Conservation (phyloP, 2,329 filamentous ascomycete genomes). For the Calonectria pseudoturangicola region DNA sequence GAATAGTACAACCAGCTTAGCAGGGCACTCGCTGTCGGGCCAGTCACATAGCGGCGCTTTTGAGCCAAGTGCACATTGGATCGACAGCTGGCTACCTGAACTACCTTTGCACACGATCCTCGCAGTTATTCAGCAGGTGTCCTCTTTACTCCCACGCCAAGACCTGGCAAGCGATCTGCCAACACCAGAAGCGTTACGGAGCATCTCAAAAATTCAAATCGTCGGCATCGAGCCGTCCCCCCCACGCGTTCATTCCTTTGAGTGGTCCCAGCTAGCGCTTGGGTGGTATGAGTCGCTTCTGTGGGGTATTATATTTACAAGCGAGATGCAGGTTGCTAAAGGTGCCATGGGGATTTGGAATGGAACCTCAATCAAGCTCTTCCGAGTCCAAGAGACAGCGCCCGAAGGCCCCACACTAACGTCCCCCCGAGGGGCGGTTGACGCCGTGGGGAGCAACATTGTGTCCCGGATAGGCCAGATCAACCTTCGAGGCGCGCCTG, state of each 20-base stretch:
- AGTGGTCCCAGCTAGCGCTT: conserved; percentile 92
- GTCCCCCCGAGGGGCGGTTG: conserved; percentile 91
- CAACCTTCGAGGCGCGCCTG: conserved; percentile 76
- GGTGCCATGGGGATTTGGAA: conserved; percentile 97
- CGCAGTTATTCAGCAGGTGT: conserved; percentile 81
- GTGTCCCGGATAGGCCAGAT: conserved; percentile 90
- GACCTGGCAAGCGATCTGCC: conserved; percentile 65
- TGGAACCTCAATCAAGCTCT: conserved; percentile 89
- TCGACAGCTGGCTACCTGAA: conserved; percentile 95
- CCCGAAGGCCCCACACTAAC: conserved; percentile 87
- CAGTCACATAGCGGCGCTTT: conserved; percentile 78
- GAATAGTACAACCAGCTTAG: conserved; percentile 90
- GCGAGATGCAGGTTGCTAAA: conserved; percentile 90
- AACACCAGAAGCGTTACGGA: conserved; percentile 68
- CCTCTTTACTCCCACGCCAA: conserved; percentile 73
- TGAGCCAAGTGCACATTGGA: conserved; percentile 87
- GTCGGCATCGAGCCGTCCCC: conserved; percentile 84
- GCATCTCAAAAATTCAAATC: conserved; percentile 77
- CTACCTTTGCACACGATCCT: conserved; percentile 91
- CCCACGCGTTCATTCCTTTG: conserved; percentile 89
- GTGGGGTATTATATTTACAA: conserved; percentile 94
- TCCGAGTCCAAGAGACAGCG: conserved; percentile 90
- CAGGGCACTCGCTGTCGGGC: conserved; percentile 76
- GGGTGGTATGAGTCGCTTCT: conserved; percentile 97
- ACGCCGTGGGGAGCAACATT: conserved; percentile 93